Conservation (phyloP, 192 early-diverging fungal species). For the Coemansia sp. region DNA sequence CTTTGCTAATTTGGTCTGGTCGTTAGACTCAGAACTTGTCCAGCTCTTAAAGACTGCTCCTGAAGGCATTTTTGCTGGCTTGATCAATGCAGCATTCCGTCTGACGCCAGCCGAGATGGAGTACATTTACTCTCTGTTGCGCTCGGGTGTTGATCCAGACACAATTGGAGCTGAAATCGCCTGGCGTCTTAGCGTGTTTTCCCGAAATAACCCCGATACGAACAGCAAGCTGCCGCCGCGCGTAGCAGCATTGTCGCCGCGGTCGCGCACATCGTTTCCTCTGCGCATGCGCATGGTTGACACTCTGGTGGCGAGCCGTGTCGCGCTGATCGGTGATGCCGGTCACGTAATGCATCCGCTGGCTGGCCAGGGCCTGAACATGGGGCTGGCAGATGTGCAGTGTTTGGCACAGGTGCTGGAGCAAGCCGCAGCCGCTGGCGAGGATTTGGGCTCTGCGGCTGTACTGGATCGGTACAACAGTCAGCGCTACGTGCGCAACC, state of each 20-base stretch:
- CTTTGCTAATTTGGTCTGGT: constrained; percentile 87
- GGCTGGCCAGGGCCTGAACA: constrained; percentile 95
- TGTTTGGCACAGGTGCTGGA: constrained; percentile 64
- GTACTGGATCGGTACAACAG: constrained; percentile 77
- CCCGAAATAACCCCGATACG: constrained; percentile 3
- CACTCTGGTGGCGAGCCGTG: constrained; percentile 70
- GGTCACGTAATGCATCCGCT: constrained; percentile 95
- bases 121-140: constrained; percentile 60
- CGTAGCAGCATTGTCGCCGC: constrained; percentile 63
- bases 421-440: constrained; percentile 65
- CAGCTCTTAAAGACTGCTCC: constrained; percentile 64
- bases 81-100: constrained; percentile 83
- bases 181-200: constrained; percentile 66
- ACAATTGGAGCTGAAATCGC: constrained; percentile 59
- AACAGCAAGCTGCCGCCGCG: constrained; percentile 55
- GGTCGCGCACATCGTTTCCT: constrained; percentile 78
- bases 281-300: constrained; percentile 78
- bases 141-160: constrained; percentile 51
- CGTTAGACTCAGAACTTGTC: constrained; percentile 66
- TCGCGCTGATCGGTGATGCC: constrained; percentile 92
- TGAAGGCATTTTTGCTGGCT: constrained; percentile 58
- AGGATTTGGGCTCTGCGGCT: constrained; percentile 78
- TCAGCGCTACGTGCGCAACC: constrained; percentile 76
- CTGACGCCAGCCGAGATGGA: constrained; percentile 69
- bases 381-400: constrained; percentile 85